phyloP scores from a whole-genome alignment of 139 green algal species.

The Diplosphaera chodatii region DNA sequence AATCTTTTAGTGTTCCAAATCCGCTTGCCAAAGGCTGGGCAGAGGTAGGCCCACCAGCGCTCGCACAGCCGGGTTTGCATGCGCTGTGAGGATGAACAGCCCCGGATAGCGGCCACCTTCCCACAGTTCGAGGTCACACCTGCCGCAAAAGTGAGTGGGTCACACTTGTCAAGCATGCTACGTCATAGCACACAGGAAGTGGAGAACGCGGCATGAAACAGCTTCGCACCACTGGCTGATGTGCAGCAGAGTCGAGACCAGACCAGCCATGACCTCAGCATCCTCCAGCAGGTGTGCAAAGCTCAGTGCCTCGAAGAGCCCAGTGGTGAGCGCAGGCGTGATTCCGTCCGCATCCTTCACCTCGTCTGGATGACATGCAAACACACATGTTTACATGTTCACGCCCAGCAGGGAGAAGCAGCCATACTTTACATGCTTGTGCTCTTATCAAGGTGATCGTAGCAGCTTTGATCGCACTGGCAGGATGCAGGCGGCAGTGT shows the following conservation, averaged over 20 bases:
- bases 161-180: no score
- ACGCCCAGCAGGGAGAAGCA: no score
- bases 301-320: constrained; percentile 28
- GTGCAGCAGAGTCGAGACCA: constrained; percentile 19
- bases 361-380: not conserved
- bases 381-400: no score
- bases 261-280: constrained; percentile 13
- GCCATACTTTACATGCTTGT: no score
- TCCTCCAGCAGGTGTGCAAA: constrained; percentile 21
- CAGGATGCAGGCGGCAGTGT: no score
- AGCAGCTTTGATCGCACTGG: no score
- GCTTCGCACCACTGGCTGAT: constrained; percentile 4
- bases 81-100: constrained; percentile 24
- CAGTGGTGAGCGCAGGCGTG: constrained; percentile 5
- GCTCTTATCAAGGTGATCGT: no score
- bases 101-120: constrained; percentile 22
- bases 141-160: not conserved
- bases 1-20: no score
- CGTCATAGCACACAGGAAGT: no score
- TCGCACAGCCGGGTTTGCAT: constrained; percentile 11
- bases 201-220: not conserved
- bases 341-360: constrained; percentile 3
- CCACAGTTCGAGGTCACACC: constrained; percentile 22
- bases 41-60: constrained; percentile 13
- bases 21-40: no score